Base-by-base conservation (phyloP, 1,284 basidiomycete species). In the Garcileccinum viscosum region DNA sequence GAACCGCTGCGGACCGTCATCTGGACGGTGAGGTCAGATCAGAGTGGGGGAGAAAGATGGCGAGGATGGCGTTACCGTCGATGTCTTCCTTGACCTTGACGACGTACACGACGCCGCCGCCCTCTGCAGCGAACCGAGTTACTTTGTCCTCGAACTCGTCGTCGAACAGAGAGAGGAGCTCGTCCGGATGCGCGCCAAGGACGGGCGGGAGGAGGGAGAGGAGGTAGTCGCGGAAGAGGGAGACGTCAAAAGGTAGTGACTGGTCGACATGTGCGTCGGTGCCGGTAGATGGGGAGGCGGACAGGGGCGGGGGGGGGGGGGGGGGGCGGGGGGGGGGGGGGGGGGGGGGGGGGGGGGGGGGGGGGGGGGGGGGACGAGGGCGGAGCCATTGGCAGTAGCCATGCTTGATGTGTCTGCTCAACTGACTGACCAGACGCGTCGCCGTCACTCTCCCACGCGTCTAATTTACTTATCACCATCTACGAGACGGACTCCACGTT, bases 121-220 rank as follows among this genome's bases (percentile, higher is more conserved):
- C 89, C 73, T 95, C 94, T 11, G 84, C 83, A 27, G 92, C 91
- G 81, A 95, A 96, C 66, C 90, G 87, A 63, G 86, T 80, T 30
- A 93, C 89, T 73, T 88, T 89, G 74, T 93, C 93, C 65, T 91
- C 87, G 73, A 93, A 95, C 68, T 90, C 91, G 59, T 88, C 85
- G 73, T 93, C 90, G 75, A 95, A 92, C 42, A 95, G 78, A 0
- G 87, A 80, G 40, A 91, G 85, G 5, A 95, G 82, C 69, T 95
- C 93, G 53, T 84, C 83, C 2, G 84, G 82, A 19, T 82, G 77
- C 5, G 92, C 90, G 15, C 89, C 93, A 30, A 95, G 85, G 2
- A 95, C 85, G 22, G 93, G 91, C 1, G 94, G 93, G 2, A 96
- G 83, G 35, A 96, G 83, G 2, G 88, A 84, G 59, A 87, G 82